These are phyloP conservation scores for Hypoxylon rubiginosum DNA, from an alignment of 2,329 filamentous ascomycete genomes.

Conservation along the genomic window DNA sequence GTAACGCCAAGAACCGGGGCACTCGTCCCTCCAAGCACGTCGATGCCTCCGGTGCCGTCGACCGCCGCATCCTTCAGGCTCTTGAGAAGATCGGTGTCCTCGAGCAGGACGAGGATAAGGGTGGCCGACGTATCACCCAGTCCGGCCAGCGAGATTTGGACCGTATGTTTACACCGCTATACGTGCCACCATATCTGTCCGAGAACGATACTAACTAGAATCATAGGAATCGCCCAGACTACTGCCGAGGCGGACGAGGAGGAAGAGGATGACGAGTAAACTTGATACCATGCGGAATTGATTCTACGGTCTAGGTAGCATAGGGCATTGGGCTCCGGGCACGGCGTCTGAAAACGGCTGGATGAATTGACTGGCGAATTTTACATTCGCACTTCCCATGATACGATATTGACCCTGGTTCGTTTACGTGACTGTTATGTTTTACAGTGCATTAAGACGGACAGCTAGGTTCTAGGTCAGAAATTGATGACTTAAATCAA, in stretches of 20 bases:
- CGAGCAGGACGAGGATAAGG: constrained; percentile 98
- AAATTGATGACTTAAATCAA: neutral
- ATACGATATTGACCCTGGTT: neutral
- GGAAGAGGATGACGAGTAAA: constrained; percentile 76
- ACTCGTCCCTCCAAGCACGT: constrained; percentile 93
- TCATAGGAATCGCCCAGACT: constrained; percentile 80
- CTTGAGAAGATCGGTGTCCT: constrained; percentile 99
- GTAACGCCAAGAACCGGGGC: constrained; percentile 96
- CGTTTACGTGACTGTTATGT: constrained; percentile 13
- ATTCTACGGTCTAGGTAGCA: constrained; percentile 50
- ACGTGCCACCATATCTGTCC: neutral
- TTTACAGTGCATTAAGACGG: neutral
- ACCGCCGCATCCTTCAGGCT: constrained; percentile 97
- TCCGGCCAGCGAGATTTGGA: constrained; percentile 99
- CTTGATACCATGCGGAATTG: constrained; percentile 46
- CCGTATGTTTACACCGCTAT: constrained; percentile 63
- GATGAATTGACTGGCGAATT: constrained; percentile 43
- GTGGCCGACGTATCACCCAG: constrained; percentile 98
- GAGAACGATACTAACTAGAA: constrained; percentile 21
- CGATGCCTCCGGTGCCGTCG: constrained; percentile 92
- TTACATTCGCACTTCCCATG: constrained; percentile 37
- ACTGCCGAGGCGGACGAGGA: constrained; percentile 80
- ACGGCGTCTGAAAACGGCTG: constrained; percentile 53
- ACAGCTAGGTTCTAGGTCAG: neutral
- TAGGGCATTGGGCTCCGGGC: constrained; percentile 42